Percentiles rank a stretch among this genome's conserved stretches.
These are phyloP conservation scores for Cyclocybe aegerita DNA, from an alignment of 768 basidiomycete genomes.

Conservation along the genomic window DNA sequence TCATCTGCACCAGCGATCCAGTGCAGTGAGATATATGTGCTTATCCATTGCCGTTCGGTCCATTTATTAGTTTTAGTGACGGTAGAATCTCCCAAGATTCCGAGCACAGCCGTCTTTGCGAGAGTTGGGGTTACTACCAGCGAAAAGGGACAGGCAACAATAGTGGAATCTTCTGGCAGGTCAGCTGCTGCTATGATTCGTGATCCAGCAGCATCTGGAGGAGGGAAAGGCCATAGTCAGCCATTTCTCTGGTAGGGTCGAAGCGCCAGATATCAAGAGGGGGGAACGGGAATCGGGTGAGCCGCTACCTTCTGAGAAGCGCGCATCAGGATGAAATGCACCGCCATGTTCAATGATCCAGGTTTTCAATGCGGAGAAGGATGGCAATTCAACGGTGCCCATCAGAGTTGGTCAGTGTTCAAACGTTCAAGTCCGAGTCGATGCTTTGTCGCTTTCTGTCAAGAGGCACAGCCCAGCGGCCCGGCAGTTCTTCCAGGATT, in stretches of 20 bases:
- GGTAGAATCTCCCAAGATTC: conserved; percentile 29
- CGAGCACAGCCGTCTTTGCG: conserved; percentile 42
- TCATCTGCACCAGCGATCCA: conserved; percentile 42
- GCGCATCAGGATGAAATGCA: conserved; percentile 45
- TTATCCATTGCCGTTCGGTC: conserved; percentile 68
- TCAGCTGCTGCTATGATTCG: conserved; percentile 47
- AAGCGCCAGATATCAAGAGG: conserved; percentile 1
- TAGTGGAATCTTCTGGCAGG: conserved; percentile 48
- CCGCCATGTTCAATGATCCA: conserved; percentile 56
- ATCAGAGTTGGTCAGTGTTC: too few species aligned
- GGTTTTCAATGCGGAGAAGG: conserved; percentile 30
- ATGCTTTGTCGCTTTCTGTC: too few species aligned
- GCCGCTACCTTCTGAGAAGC: conserved; percentile 45
- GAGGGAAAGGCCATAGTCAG: conserved; percentile 2
- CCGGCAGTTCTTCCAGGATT: too few species aligned
- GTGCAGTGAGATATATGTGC: conserved; percentile 66
- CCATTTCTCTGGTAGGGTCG: not conserved
- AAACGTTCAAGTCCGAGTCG: too few species aligned
- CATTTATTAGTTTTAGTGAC: conserved; percentile 32
- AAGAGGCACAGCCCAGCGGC: not conserved
- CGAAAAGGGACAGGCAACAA: conserved; percentile 68
- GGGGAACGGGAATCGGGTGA: conserved; percentile 8
- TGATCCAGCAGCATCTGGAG: conserved; percentile 41
- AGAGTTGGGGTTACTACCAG: conserved; percentile 60
- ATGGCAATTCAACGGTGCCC: conserved; percentile 11